Percentiles rank a stretch among this genome's conserved stretches.
These are phyloP conservation scores for Leptographium galeiforme DNA, from an alignment of 2,329 filamentous ascomycete genomes.

Conservation along the genomic window DNA sequence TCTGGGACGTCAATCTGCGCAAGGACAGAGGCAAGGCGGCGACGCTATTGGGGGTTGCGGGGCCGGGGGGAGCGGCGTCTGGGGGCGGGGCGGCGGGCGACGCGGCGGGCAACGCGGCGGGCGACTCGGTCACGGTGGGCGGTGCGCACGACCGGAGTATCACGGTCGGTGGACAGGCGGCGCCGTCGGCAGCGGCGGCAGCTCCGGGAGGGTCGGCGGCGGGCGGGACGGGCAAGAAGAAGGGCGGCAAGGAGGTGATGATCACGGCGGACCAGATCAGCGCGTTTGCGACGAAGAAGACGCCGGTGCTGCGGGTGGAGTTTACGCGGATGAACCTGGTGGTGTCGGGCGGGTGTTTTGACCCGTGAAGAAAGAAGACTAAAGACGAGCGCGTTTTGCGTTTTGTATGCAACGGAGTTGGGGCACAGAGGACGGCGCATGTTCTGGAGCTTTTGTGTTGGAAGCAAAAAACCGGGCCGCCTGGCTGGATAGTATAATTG, in stretches of 20 bases:
- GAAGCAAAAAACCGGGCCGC: background rate
- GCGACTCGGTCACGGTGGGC: slow-evolving; percentile 26
- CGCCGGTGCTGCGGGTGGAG: slow-evolving; percentile 80
- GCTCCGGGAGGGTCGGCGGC: slow-evolving; percentile 18
- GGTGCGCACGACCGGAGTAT: slow-evolving; percentile 21
- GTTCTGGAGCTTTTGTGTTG: background rate
- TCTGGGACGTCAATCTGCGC: slow-evolving; percentile 80
- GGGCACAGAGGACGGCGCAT: background rate
- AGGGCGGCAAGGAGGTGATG: slow-evolving; percentile 74
- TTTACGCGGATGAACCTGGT: slow-evolving; percentile 95
- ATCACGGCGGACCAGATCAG: slow-evolving; percentile 89
- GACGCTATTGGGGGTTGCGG: slow-evolving; percentile 1
- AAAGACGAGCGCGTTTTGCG: background rate
- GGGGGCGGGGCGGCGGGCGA: slow-evolving; percentile 4
- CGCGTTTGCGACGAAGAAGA: slow-evolving; percentile 92
- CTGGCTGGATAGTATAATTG: background rate
- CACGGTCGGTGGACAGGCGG: slow-evolving; percentile 30
- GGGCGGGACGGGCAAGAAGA: slow-evolving; percentile 45
- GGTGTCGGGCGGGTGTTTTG: slow-evolving; percentile 64
- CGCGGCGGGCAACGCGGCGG: slow-evolving; percentile 19
- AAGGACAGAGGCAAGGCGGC: slow-evolving; percentile 46
- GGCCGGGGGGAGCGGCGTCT: background rate
- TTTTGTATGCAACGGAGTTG: background rate
- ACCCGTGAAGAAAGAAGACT: slow-evolving; percentile 27
- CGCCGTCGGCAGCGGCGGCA: slow-evolving; percentile 24